Percentiles rank a stretch among this genome's conserved stretches.
These are phyloP conservation scores for Boletus smithii DNA, from an alignment of 1,284 basidiomycete genomes.

Conservation along the genomic window DNA sequence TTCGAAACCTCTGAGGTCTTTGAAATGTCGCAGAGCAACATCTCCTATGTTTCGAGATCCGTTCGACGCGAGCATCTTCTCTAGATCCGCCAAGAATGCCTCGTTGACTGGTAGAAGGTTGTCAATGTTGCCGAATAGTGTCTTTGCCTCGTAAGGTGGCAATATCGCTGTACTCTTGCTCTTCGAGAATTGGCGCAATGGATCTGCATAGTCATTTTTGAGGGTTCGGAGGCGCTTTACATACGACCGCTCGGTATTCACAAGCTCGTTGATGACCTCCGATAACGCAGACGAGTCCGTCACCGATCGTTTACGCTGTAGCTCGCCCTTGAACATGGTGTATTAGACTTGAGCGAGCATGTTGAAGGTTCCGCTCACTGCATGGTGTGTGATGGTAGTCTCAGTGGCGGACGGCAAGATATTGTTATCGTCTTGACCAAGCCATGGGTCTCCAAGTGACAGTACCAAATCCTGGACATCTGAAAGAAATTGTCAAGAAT, in stretches of 20 bases:
- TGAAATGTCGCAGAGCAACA: conserved; percentile 82
- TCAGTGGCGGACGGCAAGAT: conserved; percentile 42
- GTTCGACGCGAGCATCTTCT: conserved; percentile 65
- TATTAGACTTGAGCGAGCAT: conserved; percentile 12
- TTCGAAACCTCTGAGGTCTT: conserved; percentile 78
- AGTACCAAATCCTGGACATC: conserved; percentile 77
- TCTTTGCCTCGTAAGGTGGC: conserved; percentile 86
- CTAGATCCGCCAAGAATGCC: conserved; percentile 82
- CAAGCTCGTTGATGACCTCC: conserved; percentile 72
- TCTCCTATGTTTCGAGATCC: conserved; percentile 72
- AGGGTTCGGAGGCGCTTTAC: conserved; percentile 71
- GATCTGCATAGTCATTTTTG: conserved; percentile 85
- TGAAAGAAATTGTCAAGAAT: conserved; percentile 29
- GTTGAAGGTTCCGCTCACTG: conserved; percentile 38
- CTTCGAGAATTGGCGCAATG: conserved; percentile 80
- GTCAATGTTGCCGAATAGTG: conserved; percentile 92
- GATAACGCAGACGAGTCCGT: conserved; percentile 62
- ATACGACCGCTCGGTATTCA: conserved; percentile 75
- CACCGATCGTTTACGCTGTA: conserved; percentile 50
- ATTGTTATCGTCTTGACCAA: conserved; percentile 41
- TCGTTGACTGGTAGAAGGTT: conserved; percentile 84
- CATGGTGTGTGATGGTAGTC: conserved; percentile 34
- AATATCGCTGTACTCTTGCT: conserved; percentile 85
- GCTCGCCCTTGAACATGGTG: conserved; percentile 37
- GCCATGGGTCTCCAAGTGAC: conserved; percentile 65